phyloP scores from a whole-genome alignment of 768 basidiomycete genomes.

The Daedalea quercina region DNA sequence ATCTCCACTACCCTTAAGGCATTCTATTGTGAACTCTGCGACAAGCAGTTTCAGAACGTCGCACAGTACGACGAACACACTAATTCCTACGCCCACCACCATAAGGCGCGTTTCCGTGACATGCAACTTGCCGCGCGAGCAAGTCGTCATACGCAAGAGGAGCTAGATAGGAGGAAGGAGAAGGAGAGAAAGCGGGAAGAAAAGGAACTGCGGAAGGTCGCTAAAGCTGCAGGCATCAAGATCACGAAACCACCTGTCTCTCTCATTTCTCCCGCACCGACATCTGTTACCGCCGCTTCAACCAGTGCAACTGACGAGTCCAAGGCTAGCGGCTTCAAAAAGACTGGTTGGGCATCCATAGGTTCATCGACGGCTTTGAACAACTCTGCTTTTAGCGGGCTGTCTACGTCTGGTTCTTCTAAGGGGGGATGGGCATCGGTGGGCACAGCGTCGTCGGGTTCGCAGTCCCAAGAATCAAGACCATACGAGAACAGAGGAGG shows the following conservation, averaged over 20 bases:
- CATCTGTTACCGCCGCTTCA: conserved; percentile 14
- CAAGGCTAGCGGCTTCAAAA: conserved; percentile 28
- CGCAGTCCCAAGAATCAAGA: not conserved
- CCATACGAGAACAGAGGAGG: conserved; percentile 1
- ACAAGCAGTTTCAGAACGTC: conserved; percentile 83
- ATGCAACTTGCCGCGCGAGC: conserved; percentile 70
- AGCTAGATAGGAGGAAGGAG: conserved; percentile 70
- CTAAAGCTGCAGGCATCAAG: conserved; percentile 75
- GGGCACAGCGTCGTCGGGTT: conserved; percentile 14
- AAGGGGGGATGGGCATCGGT: conserved; percentile 47
- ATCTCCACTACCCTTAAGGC: conserved; percentile 60
- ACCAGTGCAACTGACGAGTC: conserved; percentile 1
- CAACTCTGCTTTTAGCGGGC: conserved; percentile 7
- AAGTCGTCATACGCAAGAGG: conserved; percentile 52
- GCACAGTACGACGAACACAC: conserved; percentile 88
- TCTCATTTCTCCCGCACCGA: conserved; percentile 5
- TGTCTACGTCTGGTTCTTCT: conserved; percentile 10
- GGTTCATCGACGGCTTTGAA: conserved; percentile 20
- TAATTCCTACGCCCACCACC: conserved; percentile 84
- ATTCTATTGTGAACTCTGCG: conserved; percentile 80
- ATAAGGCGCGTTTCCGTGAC: conserved; percentile 75
- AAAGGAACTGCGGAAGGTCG: conserved; percentile 78
- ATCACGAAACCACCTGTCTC: conserved; percentile 33
- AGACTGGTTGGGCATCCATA: conserved; percentile 43
- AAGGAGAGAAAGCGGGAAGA: conserved; percentile 84